Evolutionary conservation across 2,329 filamentous ascomycete genomes (phyloP).

Genomic region (Colletotrichum melonis): DNA sequence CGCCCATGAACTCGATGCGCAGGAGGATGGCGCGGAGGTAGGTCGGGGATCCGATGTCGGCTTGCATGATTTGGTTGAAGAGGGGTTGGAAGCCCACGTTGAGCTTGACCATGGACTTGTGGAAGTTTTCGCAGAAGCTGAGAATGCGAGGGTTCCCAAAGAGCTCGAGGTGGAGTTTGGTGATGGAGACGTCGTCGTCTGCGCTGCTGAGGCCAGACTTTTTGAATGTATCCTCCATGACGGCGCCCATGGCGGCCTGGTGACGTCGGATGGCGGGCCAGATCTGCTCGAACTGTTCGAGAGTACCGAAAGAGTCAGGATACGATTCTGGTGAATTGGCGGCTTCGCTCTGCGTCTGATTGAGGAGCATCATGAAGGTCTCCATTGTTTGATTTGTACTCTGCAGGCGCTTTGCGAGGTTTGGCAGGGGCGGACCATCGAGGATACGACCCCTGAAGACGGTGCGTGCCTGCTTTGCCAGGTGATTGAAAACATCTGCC

Average conservation of each 20-base stretch:
- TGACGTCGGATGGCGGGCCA: slow-evolving; percentile 34
- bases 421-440: slow-evolving; percentile 39
- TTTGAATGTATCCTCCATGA: slow-evolving; percentile 38
- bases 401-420: slow-evolving; percentile 37
- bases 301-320: slow-evolving; percentile 37
- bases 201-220: slow-evolving; percentile 22
- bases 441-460: slow-evolving; percentile 39
- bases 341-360: slow-evolving; percentile 35
- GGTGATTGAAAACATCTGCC: slow-evolving; percentile 39
- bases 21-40: slow-evolving; percentile 48
- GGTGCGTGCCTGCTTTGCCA: slow-evolving; percentile 39
- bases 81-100: slow-evolving; percentile 47
- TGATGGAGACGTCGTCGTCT: slow-evolving; percentile 29
- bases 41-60: slow-evolving; percentile 40
- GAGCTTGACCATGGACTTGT: slow-evolving; percentile 34
- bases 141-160: slow-evolving; percentile 35
- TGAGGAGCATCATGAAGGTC: slow-evolving; percentile 42
- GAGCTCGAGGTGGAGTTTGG: slow-evolving; percentile 33
- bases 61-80: slow-evolving; percentile 44
- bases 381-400: slow-evolving; percentile 40
- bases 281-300: slow-evolving; percentile 42
- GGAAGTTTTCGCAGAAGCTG: slow-evolving; percentile 35
- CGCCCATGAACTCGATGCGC: slow-evolving; percentile 43
- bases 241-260: slow-evolving; percentile 34
- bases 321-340: slow-evolving; percentile 24